Conservation (phyloP, 1,284 basidiomycete genomes). For the Testicularia cyperi region DNA sequence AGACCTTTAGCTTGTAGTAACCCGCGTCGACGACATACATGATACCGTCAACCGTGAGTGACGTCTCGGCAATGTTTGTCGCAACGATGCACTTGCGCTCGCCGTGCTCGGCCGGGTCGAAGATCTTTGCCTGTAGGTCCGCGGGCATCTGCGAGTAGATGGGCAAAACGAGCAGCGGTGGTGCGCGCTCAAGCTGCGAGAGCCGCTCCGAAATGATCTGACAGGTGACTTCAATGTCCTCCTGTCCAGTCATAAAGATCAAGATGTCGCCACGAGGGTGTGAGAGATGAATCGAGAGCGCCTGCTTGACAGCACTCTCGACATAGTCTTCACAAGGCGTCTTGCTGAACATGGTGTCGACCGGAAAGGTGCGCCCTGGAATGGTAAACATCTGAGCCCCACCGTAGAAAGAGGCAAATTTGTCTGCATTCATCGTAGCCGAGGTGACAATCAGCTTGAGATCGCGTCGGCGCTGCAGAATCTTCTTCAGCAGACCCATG, state of each 20-base stretch:
- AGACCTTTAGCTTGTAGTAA: conserved; percentile 96
- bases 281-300: conserved; percentile 91
- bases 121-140: conserved; percentile 96
- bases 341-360: conserved; percentile 92
- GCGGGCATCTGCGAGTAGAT: conserved; percentile 99
- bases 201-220: conserved; percentile 72
- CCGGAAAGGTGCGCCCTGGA: conserved; percentile 96
- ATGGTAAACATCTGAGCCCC: conserved; percentile 94
- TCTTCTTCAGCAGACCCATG: conserved; percentile 91
- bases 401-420: conserved; percentile 91
- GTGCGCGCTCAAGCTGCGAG: conserved; percentile 83
- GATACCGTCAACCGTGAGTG: conserved; percentile 91
- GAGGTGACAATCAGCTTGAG: conserved; percentile 96
- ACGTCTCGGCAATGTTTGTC: conserved; percentile 99
- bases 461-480: conserved; percentile 84
- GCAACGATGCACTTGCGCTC: conserved; percentile 95
- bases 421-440: conserved; percentile 98
- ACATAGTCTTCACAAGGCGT: conserved; percentile 99
- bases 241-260: conserved; percentile 99
- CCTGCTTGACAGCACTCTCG: conserved; percentile 94
- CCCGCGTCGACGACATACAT: conserved; percentile 94
- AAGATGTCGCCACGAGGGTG: conserved; percentile 92
- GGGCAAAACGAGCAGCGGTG: conserved; percentile 81
- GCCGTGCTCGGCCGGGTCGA: conserved; percentile 89
- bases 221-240: conserved; percentile 78